Evolutionary conservation across 352 stramenopile species (phyloP).

Genomic region (Globisporangium takayamanum): DNA sequence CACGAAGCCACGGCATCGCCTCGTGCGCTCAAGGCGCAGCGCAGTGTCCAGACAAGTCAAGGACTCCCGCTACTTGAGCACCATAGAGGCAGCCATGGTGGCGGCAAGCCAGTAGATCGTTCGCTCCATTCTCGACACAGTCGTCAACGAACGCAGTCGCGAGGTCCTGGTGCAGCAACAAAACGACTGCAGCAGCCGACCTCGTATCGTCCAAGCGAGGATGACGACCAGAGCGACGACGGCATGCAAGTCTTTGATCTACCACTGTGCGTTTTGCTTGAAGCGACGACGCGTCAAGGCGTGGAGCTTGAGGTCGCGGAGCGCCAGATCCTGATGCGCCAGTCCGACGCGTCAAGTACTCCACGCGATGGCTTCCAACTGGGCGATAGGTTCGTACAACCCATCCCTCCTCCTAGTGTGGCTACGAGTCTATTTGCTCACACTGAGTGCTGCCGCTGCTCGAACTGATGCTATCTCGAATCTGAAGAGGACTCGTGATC

Average conservation of each 20-base stretch:
- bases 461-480: no score
- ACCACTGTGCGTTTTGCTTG: slow-evolving; percentile 38
- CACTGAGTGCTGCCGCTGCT: slow-evolving; percentile 1
- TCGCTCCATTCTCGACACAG: no score
- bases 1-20: neutral
- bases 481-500: slow-evolving; percentile 45
- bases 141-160: no score
- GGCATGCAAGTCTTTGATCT: slow-evolving; percentile 24
- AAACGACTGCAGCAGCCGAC: no score
- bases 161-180: no score
- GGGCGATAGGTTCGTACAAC: slow-evolving; percentile 39
- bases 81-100: no score
- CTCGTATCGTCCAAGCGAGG: neutral
- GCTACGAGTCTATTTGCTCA: no score
- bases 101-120: neutral
- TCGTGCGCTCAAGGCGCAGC: slow-evolving; percentile 1
- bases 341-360: neutral
- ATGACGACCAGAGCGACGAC: slow-evolving; percentile 6
- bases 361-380: slow-evolving; percentile 6
- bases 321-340: slow-evolving; percentile 47
- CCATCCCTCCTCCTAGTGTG: no score
- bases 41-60: slow-evolving; percentile 9
- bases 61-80: slow-evolving; percentile 13
- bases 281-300: slow-evolving; percentile 57
- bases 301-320: slow-evolving; percentile 55